Evolutionary conservation across 306 rosid genomes (phyloP), one percentile per base, ranked within the genome.

Genomic region (Arachis hypogaea): DNA sequence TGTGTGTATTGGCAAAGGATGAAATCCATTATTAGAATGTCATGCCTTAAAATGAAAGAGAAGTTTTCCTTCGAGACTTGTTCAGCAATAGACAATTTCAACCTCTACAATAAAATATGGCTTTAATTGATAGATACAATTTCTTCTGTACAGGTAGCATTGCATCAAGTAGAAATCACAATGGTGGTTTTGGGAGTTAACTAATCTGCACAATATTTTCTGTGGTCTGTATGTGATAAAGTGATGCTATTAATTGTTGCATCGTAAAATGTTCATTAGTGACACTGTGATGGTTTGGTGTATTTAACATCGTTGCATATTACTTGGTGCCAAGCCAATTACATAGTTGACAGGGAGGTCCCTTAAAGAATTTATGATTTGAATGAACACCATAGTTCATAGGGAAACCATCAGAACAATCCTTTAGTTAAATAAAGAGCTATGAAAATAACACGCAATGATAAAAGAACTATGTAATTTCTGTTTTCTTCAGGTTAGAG

Each of bases 401-500:
- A 75, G 38, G 57, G 59, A 63, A 75, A 62, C 10, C 68, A 63
- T 69, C 54, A 14, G 41, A 80, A 74, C 30, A 62, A 28, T 68
- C n/a, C 11, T 59, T 16, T 50, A 54, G 47, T 69, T 56, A 57
- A 60, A 55, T 75, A 61, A 63, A 80, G 42, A 44, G 14, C 54
- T 36, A 10, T 6, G 67, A 29, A 68, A 68, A 74, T 52, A 61
- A 4, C 29, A 3, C 16, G 52, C 56, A n/a, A n/a, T 41, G 54
- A 30, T 45, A 60, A 68, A 36, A 6, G 18, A 18, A 18, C 18
- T 18, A 73, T 43, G 38, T 46, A 59, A 33, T 1, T 64, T 36
- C 3, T 9, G 41, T 49, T 54, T 40, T 65, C 18, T 55, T 75
- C 44, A 91, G 98, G 98, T 93, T 94, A 59, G 92, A 89, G 63